Evolutionary conservation across 495 filamentous ascomycete species (phyloP), one percentile per base, ranked within the genome.

Genomic region (Neurospora africana): DNA sequence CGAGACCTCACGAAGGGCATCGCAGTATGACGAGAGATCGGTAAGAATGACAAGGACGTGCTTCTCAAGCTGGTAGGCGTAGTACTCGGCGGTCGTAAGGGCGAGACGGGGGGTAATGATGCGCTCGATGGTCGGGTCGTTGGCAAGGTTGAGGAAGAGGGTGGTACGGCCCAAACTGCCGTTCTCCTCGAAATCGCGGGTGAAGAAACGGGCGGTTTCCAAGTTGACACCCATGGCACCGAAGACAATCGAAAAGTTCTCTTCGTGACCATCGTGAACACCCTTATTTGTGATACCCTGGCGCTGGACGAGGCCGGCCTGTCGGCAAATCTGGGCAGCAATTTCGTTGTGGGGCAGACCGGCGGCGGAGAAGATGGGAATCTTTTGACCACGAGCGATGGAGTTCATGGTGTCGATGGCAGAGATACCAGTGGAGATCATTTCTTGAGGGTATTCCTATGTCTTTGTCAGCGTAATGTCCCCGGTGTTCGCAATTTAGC

Each of bases 401-500:
- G 96, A 98, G 89, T 99, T 99, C 96, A 99, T 99, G 53, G 95
- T 98, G 82, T 99, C 96, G 78, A 99, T 99, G 78, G 96, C 94
- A 72, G 94, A 97, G 81, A 99, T 99, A 89, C 96, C 96, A 71
- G 96, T 99, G 11, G 95, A 94, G 77, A 99, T 98, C 94, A 99
- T 99, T 83, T 99, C 96, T 85, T 98, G 95, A 80, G 96, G 96
- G 80, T 99, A 99, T 61, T 96, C 92, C 92, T 95, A 73, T 53
- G 19, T 65, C 30, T 23, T 23, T 74, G 40, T 80, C 72, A 73
- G 72, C 53, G 15, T 77, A 40, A 71, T 41, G 41, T 21, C 65
- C 41, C 19, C 40, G 19, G 67, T 68, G 30, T 30, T 27, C 61
- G 21, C 23, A 11, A 33, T 38, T 15, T 17, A 53, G 36, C 39